Percentiles rank a stretch among this genome's conserved stretches.
These are phyloP conservation scores for Lactarius indigo DNA, from an alignment of 768 basidiomycete genomes.

Conservation along the genomic window DNA sequence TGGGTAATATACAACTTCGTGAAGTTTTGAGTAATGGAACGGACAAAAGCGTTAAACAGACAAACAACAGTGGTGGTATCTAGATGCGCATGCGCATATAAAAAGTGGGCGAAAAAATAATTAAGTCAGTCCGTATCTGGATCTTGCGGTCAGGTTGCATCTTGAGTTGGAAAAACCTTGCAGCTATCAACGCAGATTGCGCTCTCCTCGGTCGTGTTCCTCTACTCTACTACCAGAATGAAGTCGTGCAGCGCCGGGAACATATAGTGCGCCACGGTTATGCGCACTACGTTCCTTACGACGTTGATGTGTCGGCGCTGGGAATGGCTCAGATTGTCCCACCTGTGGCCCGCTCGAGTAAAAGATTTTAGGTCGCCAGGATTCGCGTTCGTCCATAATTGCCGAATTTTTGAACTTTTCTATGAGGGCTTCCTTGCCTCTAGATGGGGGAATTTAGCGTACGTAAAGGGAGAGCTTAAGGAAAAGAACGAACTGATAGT, in stretches of 20 bases:
- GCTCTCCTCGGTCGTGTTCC: conserved; percentile 12
- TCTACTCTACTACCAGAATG: conserved; percentile 13
- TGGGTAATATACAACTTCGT: conserved; percentile 13
- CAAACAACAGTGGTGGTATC: conserved; percentile 9
- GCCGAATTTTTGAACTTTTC: conserved; percentile 91
- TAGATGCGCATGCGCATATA: conserved; percentile 25
- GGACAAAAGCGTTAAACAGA: conserved; percentile 2
- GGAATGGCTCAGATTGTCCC: conserved; percentile 79
- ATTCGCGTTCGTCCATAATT: conserved; percentile 83
- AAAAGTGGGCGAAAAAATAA: conserved; percentile 1
- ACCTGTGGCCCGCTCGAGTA: conserved; percentile 69
- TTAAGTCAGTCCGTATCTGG: conserved; percentile 6
- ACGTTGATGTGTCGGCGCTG: conserved; percentile 73
- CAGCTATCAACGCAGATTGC: conserved; percentile 1
- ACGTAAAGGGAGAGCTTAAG: neutral
- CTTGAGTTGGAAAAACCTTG: neutral
- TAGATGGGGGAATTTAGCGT: conserved; percentile 28
- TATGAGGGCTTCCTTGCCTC: conserved; percentile 86
- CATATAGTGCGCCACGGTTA: conserved; percentile 71
- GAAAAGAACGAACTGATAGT: conserved; percentile 72
- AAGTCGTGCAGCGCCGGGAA: conserved; percentile 29
- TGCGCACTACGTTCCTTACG: conserved; percentile 80
- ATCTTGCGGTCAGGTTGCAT: neutral
- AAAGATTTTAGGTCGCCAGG: conserved; percentile 84
- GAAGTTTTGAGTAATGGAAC: conserved; percentile 9